A percentile compares a stretch with the other conserved stretches of the same genome.
These are phyloP conservation scores for Amanita polypyramis DNA, from an alignment of 768 basidiomycete genomes.

Conservation along the genomic window DNA sequence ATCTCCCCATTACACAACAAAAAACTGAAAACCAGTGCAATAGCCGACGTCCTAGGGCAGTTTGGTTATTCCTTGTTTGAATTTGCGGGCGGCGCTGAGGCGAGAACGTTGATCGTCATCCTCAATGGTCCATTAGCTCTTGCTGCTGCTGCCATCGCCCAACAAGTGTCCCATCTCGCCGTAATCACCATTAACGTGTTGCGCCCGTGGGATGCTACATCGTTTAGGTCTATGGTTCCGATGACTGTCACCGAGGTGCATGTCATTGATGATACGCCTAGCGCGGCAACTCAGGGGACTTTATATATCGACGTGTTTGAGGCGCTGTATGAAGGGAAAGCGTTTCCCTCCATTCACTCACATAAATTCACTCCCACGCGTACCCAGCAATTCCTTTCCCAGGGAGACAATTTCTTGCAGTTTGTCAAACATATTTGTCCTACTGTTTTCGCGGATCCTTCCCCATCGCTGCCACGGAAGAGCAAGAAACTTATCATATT, in stretches of 20 bases:
- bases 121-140: constrained; percentile 74
- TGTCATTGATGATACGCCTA: constrained; percentile 73
- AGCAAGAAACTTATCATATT: constrained; percentile 59
- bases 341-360: constrained; percentile 33
- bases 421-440: constrained; percentile 27
- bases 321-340: constrained; percentile 32
- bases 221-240: constrained; percentile 54
- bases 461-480: constrained; percentile 37
- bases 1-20: constrained; percentile 28
- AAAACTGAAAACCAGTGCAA: constrained; percentile 16
- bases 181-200: constrained; percentile 69
- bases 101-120: constrained; percentile 57
- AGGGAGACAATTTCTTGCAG: constrained; percentile 30
- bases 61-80: constrained; percentile 71
- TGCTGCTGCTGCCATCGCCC: constrained; percentile 41
- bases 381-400: constrained; percentile 39
- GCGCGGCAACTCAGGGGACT: constrained; percentile 45
- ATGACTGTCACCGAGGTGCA: constrained; percentile 45
- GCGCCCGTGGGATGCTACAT: constrained; percentile 68
- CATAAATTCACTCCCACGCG: constrained; percentile 51
- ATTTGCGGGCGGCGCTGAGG: constrained; percentile 55
- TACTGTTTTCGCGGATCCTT: constrained; percentile 16
- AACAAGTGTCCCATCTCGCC: constrained; percentile 39
- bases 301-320: constrained; percentile 69
- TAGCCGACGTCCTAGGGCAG: constrained; percentile 39